A percentile compares a stretch with the other conserved stretches of the same genome.
These are phyloP conservation scores for Solanum appendiculatum DNA, from an alignment of 257 asterid genomes.

Conservation along the genomic window DNA sequence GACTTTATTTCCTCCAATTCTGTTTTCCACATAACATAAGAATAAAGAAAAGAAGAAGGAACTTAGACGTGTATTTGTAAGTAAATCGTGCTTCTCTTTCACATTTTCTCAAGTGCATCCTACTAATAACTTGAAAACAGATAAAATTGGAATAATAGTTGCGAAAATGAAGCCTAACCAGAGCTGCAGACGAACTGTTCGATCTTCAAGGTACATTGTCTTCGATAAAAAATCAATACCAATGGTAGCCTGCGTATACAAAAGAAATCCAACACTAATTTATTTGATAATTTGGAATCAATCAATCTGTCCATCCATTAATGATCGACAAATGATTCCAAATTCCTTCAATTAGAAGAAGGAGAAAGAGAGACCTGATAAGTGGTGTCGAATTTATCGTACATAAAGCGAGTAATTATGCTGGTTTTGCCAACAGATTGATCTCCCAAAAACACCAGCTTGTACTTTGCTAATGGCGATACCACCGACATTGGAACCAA, in stretches of 20 bases:
- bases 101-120: neutral
- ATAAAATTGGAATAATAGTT: neutral
- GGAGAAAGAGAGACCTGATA: neutral
- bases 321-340: neutral
- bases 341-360: neutral
- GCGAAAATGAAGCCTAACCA: conserved; percentile 27
- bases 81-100: neutral
- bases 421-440: neutral
- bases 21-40: neutral
- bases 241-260: conserved; percentile 66
- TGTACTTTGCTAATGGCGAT: conserved; percentile 1
- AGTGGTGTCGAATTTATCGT: conserved; percentile 1
- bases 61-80: neutral
- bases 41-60: too few species aligned
- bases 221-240: conserved; percentile 86
- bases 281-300: neutral
- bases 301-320: neutral
- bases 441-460: neutral
- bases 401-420: neutral
- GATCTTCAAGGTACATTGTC: conserved; percentile 91
- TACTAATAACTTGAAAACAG: neutral
- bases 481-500: neutral
- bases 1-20: neutral
- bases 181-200: conserved; percentile 85
- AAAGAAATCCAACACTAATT: neutral